Conservation (phyloP, 2,329 filamentous ascomycete genomes). For the Monascus ruber region DNA sequence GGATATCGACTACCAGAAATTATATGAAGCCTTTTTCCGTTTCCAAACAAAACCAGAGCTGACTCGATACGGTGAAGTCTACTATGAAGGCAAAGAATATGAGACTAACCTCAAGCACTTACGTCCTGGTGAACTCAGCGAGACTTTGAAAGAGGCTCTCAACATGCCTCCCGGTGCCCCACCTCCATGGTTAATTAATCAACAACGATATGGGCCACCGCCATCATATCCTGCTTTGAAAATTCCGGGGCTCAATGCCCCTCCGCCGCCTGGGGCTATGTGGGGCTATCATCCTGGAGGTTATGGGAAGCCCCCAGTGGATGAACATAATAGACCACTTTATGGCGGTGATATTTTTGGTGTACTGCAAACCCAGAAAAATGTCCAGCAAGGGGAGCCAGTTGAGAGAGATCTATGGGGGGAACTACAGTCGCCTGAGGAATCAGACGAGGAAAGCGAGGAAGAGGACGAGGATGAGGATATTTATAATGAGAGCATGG, state of each 20-base stretch:
- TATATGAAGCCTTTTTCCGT: constrained; percentile 96
- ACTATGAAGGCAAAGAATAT: constrained; percentile 97
- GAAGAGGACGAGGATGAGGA: constrained; percentile 57
- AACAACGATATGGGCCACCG: constrained; percentile 85
- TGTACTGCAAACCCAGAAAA: constrained; percentile 52
- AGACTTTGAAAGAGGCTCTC: constrained; percentile 80
- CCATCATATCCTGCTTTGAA: constrained; percentile 93
- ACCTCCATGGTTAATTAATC: constrained; percentile 94
- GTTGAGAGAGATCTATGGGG: constrained; percentile 87
- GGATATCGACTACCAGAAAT: constrained; percentile 95
- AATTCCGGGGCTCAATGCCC: constrained; percentile 87
- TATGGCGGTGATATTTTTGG: constrained; percentile 95
- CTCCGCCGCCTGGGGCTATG: constrained; percentile 72
- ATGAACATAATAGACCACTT: constrained; percentile 81
- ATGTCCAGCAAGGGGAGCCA: constrained; percentile 58
- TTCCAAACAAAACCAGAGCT: constrained; percentile 93
- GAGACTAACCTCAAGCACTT: constrained; percentile 90
- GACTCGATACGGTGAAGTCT: constrained; percentile 95
- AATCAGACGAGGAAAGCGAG: constrained; percentile 57
- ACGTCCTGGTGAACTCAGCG: constrained; percentile 77
- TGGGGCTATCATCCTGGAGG: constrained; percentile 96
- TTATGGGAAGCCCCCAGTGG: constrained; percentile 90
- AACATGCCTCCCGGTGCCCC: constrained; percentile 88
- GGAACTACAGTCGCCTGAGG: constrained; percentile 69
- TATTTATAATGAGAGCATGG: constrained; percentile 44